phyloP scores from a whole-genome alignment of 306 rosid species.

The Cicer arietinum region DNA sequence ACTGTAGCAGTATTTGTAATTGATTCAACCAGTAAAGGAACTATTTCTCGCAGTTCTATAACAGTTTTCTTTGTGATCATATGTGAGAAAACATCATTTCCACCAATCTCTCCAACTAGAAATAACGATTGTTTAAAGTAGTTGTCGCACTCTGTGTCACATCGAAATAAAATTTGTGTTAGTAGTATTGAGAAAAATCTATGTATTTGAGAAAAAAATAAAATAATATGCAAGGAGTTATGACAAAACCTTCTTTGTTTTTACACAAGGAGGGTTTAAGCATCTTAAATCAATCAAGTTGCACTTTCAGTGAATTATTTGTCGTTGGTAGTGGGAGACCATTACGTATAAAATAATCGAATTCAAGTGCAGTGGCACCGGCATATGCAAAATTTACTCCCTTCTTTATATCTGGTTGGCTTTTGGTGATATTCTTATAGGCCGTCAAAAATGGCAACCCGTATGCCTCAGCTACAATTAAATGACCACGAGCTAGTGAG shows the following conservation, averaged over 20 bases:
- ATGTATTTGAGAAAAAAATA: not conserved
- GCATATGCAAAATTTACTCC: conserved; percentile 64
- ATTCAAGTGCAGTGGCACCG: conserved; percentile 56
- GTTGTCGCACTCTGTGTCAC: not conserved
- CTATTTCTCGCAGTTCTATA: not conserved
- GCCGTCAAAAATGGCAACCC: conserved; percentile 56
- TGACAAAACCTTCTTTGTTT: not conserved
- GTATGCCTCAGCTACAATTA: conserved; percentile 54
- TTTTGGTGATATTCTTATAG: conserved; percentile 12
- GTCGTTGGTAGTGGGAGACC: not conserved
- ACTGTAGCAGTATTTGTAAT: not conserved
- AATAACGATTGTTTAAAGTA: not conserved
- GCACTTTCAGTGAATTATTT: conserved; percentile 42
- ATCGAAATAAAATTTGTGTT: not conserved
- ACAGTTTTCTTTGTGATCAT: not conserved
- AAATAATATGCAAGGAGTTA: not conserved
- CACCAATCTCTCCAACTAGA: conserved; percentile 28
- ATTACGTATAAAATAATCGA: conserved; percentile 22
- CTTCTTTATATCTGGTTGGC: not conserved
- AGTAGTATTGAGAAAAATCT: not conserved
- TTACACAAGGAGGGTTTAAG: conserved; percentile 52
- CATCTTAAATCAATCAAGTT: conserved; percentile 53
- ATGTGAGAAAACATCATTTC: not conserved
- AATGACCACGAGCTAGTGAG: not conserved
- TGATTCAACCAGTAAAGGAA: not conserved